Conservation (phyloP, 139 green algal genomes). For the Pseudopediastrum boryanum region DNA sequence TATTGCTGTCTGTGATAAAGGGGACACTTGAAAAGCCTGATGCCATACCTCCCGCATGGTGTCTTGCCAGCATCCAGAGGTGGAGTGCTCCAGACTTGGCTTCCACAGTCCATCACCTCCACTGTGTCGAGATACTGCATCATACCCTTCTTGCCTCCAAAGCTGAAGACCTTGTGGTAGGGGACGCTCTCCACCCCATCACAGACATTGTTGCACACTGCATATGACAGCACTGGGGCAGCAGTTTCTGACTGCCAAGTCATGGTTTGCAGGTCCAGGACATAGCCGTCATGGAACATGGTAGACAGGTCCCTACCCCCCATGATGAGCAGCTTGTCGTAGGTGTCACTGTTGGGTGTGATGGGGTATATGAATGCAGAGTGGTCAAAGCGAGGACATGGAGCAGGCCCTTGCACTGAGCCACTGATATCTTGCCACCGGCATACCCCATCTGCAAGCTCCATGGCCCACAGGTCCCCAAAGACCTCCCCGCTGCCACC, state of each 20-base stretch:
- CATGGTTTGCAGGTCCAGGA: constrained; percentile 77
- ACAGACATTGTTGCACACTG: constrained; percentile 80
- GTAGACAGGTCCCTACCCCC: constrained; percentile 78
- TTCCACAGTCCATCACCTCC: constrained; percentile 81
- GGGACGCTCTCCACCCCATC: constrained; percentile 84
- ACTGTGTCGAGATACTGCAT: constrained; percentile 82
- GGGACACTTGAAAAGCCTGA: too few species aligned
- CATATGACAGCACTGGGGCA: constrained; percentile 50
- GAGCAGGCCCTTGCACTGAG: constrained; percentile 37
- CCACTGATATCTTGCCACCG: constrained; percentile 65
- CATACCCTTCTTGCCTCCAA: constrained; percentile 79
- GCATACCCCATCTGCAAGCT: constrained; percentile 44
- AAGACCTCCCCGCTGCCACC: constrained; percentile 74
- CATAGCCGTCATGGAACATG: constrained; percentile 76
- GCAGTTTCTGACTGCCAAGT: constrained; percentile 67
- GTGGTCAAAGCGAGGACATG: constrained; percentile 80
- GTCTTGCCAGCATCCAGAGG: constrained; percentile 46
- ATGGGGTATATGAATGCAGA: constrained; percentile 53
- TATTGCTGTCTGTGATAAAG: too few species aligned
- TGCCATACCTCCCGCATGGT: constrained; percentile 28
- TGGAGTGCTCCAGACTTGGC: constrained; percentile 72
- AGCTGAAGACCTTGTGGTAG: constrained; percentile 87
- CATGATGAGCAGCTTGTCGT: constrained; percentile 76
- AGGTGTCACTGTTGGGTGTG: constrained; percentile 66
- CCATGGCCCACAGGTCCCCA: constrained; percentile 80